Conservation (phyloP, 2,329 filamentous ascomycete genomes). For the Phyllosticta citrichinensis region DNA sequence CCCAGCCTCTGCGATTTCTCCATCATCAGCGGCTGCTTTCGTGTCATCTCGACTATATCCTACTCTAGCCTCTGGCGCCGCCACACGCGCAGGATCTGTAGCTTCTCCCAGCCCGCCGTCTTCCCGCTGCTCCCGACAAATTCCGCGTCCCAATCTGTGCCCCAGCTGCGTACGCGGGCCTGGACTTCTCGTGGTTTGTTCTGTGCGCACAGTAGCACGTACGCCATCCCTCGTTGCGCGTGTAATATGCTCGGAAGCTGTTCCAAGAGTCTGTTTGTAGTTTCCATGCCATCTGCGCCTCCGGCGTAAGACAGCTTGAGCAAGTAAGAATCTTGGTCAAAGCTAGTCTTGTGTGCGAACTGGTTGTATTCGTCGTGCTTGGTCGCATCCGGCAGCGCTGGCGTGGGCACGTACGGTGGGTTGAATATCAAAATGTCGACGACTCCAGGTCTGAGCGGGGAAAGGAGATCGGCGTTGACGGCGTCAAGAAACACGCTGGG, state of each 20-base stretch:
- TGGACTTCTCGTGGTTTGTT: slow-evolving; percentile 75
- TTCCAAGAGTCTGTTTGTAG: slow-evolving; percentile 67
- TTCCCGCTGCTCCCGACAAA: slow-evolving; percentile 75
- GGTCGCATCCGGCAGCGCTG: slow-evolving; percentile 53
- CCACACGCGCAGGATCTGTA: slow-evolving; percentile 85
- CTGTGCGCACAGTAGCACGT: slow-evolving; percentile 80
- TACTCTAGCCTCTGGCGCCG: slow-evolving; percentile 24
- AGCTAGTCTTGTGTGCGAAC: slow-evolving; percentile 30
- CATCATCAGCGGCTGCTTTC: background rate
- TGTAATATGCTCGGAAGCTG: slow-evolving; percentile 56
- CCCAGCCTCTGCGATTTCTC: background rate
- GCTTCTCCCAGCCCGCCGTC: slow-evolving; percentile 86
- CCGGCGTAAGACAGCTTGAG: slow-evolving; percentile 83
- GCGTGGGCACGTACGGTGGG: slow-evolving; percentile 89
- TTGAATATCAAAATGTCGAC: slow-evolving; percentile 93
- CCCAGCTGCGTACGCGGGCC: slow-evolving; percentile 48
- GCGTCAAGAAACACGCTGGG: slow-evolving; percentile 50
- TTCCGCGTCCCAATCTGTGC: slow-evolving; percentile 59
- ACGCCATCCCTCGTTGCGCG: slow-evolving; percentile 63
- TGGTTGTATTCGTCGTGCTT: slow-evolving; percentile 21
- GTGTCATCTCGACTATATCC: background rate
- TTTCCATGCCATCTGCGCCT: slow-evolving; percentile 86
- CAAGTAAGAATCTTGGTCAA: slow-evolving; percentile 73
- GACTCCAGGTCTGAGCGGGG: slow-evolving; percentile 45
- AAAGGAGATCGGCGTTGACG: slow-evolving; percentile 59